phyloP scores from a whole-genome alignment of 2,329 filamentous ascomycete species.

The Talaromyces atroroseus region DNA sequence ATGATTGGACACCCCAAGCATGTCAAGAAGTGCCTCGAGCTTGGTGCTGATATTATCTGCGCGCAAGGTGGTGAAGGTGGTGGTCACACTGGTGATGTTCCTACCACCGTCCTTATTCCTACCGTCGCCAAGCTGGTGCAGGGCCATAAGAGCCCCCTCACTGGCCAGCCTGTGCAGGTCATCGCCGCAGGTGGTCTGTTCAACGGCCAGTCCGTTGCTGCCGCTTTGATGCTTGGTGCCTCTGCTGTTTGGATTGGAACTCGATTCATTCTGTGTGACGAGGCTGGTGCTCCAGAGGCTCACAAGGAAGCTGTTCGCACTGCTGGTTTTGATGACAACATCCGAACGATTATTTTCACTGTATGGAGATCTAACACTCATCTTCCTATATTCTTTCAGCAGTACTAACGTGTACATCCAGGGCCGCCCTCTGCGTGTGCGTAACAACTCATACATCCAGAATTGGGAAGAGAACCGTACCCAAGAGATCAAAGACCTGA shows the following conservation, averaged over 20 bases:
- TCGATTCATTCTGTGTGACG: constrained; percentile 86
- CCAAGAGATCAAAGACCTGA: constrained; percentile 87
- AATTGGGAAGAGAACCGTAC: constrained; percentile 94
- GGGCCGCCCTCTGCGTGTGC: constrained; percentile 86
- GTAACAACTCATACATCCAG: constrained; percentile 86
- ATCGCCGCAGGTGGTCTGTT: constrained; percentile 90
- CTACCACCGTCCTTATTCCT: constrained; percentile 87
- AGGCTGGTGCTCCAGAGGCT: constrained; percentile 85
- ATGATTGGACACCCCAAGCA: constrained; percentile 99
- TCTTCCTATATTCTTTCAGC: not conserved
- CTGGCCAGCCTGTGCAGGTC: constrained; percentile 81
- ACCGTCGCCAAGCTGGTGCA: constrained; percentile 77
- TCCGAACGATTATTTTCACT: constrained; percentile 98
- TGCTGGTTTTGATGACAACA: constrained; percentile 87
- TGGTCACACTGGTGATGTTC: constrained; percentile 91
- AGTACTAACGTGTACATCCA: constrained; percentile 17
- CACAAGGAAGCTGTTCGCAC: constrained; percentile 96
- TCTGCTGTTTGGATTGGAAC: constrained; percentile 94
- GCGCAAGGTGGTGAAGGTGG: constrained; percentile 97
- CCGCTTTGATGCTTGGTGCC: constrained; percentile 87
- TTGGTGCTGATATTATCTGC: constrained; percentile 94
- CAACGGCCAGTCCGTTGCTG: constrained; percentile 85
- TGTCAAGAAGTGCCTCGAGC: constrained; percentile 88
- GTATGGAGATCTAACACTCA: constrained; percentile 25
- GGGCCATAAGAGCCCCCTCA: constrained; percentile 79